Conservation (phyloP, 2,329 filamentous ascomycete species). For the Xylariaceae sp. region DNA sequence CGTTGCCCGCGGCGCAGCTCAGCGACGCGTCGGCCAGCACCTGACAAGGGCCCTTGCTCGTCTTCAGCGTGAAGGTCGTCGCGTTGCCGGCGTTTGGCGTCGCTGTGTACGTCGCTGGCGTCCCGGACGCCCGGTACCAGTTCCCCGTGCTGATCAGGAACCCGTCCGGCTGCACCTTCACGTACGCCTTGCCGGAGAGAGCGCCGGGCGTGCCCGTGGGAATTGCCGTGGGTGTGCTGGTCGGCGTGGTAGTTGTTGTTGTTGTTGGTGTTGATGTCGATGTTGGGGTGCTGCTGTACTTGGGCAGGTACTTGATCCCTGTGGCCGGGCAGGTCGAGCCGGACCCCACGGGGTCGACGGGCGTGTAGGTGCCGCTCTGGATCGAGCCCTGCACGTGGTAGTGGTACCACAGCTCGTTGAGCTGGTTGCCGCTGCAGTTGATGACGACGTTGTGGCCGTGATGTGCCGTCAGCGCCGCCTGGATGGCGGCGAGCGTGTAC, state of each 20-base stretch:
- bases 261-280: conserved; percentile 2
- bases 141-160: conserved; percentile 23
- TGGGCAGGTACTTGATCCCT: conserved; percentile 70
- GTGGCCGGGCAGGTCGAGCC: conserved; percentile 63
- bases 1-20: conserved; percentile 19
- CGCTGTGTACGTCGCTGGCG: conserved; percentile 26
- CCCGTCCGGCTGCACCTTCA: conserved; percentile 53
- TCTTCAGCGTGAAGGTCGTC: conserved; percentile 26
- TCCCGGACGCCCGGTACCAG: conserved; percentile 25
- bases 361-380: conserved; percentile 64
- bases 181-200: conserved; percentile 60
- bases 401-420: conserved; percentile 66
- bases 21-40: conserved; percentile 18
- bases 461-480: conserved; percentile 59
- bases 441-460: conserved; percentile 60
- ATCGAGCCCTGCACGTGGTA: conserved; percentile 66
- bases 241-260: conserved; percentile 4
- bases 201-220: conserved; percentile 44
- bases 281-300: conserved; percentile 40
- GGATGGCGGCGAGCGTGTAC: conserved; percentile 65
- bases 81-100: conserved; percentile 1
- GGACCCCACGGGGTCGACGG: conserved; percentile 59
- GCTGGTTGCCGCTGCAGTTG: conserved; percentile 53
- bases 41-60: conserved; percentile 27
- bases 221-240: conserved; percentile 39